Percentiles rank a stretch among this genome's conserved stretches.
These are phyloP conservation scores for Stromatinia cepivora DNA, from an alignment of 2,329 filamentous ascomycete genomes.

Conservation along the genomic window DNA sequence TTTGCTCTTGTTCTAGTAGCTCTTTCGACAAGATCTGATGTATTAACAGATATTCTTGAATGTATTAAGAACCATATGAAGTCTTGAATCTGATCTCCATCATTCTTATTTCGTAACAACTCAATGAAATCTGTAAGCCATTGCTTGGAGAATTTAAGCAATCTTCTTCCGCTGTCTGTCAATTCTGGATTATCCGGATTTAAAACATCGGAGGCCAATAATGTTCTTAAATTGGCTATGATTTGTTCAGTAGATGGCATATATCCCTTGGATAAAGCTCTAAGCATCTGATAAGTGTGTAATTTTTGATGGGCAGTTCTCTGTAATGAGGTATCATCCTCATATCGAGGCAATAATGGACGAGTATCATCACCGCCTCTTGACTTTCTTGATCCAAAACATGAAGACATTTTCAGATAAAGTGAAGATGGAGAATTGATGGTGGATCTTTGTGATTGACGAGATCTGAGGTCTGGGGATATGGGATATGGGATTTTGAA, in stretches of 20 bases:
- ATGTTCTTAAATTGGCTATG: constrained; percentile 74
- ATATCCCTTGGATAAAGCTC: constrained; percentile 78
- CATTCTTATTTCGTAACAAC: constrained; percentile 80
- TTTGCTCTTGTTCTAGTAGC: constrained; percentile 64
- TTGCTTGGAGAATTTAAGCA: constrained; percentile 70
- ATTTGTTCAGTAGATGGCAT: constrained; percentile 90
- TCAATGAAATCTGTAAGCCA: constrained; percentile 80
- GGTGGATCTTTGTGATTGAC: not conserved
- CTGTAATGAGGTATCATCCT: constrained; percentile 78
- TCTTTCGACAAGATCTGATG: constrained; percentile 60
- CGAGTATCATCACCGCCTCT: constrained; percentile 44
- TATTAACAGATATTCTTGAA: constrained; percentile 68
- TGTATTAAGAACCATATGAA: constrained; percentile 83
- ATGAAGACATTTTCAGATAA: constrained; percentile 38
- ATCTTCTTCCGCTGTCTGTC: constrained; percentile 72
- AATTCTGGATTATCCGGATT: constrained; percentile 74
- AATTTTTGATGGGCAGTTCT: constrained; percentile 81
- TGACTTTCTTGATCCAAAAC: constrained; percentile 39
- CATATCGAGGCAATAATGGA: constrained; percentile 79
- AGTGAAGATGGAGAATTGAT: not conserved
- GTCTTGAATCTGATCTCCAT: constrained; percentile 82
- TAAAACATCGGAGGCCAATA: constrained; percentile 75
- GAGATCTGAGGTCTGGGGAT: not conserved
- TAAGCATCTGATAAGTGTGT: constrained; percentile 88
- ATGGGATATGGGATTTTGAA: not conserved